phyloP scores from a whole-genome alignment of 1,139 yeast species.

The Sugiyamaella pinicola region DNA sequence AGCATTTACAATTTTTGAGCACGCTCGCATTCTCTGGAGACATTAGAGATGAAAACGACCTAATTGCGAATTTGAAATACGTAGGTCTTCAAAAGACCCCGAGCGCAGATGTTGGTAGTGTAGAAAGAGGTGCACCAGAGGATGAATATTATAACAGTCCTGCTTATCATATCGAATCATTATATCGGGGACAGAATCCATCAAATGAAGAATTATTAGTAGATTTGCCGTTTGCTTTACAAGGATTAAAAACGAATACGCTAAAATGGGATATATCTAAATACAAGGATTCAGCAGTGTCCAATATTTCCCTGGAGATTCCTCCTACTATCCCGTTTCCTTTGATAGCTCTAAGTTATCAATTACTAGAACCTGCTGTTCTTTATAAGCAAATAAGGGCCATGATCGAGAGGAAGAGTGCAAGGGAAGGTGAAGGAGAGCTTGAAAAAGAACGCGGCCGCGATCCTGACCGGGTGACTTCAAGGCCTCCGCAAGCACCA shows the following conservation, averaged over 20 bases:
- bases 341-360: constrained; percentile 57
- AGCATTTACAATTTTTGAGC: constrained; percentile 6
- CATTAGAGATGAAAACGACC: neutral
- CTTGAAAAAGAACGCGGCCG: neutral
- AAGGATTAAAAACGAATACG: constrained; percentile 70
- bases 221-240: constrained; percentile 64
- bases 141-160: constrained; percentile 18
- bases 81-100: neutral
- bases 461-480: too few relatives aligned
- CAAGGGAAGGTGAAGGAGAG: constrained; percentile 23
- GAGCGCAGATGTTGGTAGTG: too few relatives aligned
- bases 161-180: constrained; percentile 26
- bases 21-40: neutral
- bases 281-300: constrained; percentile 26
- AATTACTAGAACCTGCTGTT: constrained; percentile 72
- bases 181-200: constrained; percentile 33
- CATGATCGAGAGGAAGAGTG: constrained; percentile 40
- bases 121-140: neutral
- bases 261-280: constrained; percentile 50
- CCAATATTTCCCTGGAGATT: constrained; percentile 37
- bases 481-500: constrained; percentile 22
- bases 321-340: constrained; percentile 62
- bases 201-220: constrained; percentile 56
- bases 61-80: constrained; percentile 1
- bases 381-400: constrained; percentile 54